Conservation (phyloP, 345 rosid genomes). For the Bruguiera sexangula region DNA sequence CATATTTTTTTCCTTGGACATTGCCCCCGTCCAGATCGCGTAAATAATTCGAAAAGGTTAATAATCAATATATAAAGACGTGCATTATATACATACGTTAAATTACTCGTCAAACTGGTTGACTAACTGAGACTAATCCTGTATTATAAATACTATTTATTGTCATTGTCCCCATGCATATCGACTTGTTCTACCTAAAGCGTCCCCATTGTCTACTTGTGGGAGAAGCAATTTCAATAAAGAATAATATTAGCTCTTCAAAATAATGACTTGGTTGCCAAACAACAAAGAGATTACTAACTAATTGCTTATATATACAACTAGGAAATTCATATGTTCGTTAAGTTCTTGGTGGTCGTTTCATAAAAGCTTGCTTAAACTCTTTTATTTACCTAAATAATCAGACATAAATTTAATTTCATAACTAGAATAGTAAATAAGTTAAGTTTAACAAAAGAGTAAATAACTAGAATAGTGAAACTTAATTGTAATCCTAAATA, state of each 20-base stretch:
- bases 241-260: not conserved
- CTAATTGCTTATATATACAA: not conserved
- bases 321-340: no score
- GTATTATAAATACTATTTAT: not conserved
- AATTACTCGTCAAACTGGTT: constrained; percentile 16
- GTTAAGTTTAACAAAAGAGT: no score
- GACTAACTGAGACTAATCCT: constrained; percentile 13
- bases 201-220: constrained; percentile 34
- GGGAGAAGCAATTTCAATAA: constrained; percentile 1
- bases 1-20: not conserved
- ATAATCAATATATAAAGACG: constrained; percentile 16
- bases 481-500: no score
- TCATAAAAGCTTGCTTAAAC: no score
- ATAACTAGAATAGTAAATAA: no score
- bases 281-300: constrained; percentile 28
- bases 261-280: constrained; percentile 24
- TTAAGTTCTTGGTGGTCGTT: no score
- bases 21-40: constrained; percentile 14
- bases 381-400: no score
- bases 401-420: no score
- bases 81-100: not conserved
- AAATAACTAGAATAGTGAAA: no score
- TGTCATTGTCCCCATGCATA: constrained; percentile 11
- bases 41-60: constrained; percentile 21
- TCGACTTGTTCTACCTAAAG: constrained; percentile 19